A percentile compares a stretch with the other conserved stretches of the same genome.
Conservation (phyloP, 2,329 filamentous ascomycete species). For the Fusarium domesticum region DNA sequence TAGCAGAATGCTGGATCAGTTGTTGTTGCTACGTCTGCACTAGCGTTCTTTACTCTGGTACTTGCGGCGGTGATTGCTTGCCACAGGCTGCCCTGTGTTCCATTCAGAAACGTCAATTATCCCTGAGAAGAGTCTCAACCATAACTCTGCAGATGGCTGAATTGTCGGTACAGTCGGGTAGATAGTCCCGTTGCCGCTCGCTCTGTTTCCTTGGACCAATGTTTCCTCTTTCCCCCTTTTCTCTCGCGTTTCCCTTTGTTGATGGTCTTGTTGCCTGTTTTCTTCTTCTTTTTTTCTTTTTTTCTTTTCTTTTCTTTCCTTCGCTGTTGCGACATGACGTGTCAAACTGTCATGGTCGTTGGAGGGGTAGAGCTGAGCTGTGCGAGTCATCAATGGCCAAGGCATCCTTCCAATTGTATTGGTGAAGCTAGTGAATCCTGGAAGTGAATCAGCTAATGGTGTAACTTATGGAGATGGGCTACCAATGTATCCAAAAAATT, state of each 20-base stretch:
- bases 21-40: not conserved
- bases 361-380: conserved; percentile 7
- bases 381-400: conserved; percentile 6
- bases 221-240: not conserved
- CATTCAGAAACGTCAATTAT: not conserved
- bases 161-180: not conserved
- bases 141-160: not conserved
- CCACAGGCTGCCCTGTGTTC: not conserved
- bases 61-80: not conserved
- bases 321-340: conserved; percentile 10
- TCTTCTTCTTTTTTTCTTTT: conserved; percentile 4
- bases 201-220: not conserved
- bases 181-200: not conserved
- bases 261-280: not conserved
- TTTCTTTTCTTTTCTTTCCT: conserved; percentile 4
- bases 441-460: conserved; percentile 16
- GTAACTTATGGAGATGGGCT: not conserved
- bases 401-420: conserved; percentile 12
- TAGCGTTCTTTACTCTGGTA: conserved; percentile 7
- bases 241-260: not conserved
- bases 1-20: too few relatives aligned
- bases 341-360: conserved; percentile 15
- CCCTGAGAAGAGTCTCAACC: not conserved
- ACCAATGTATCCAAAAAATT: not conserved
- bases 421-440: conserved; percentile 7